Evolutionary conservation across 2,329 filamentous ascomycete genomes (phyloP).

Genomic region (Xylaria sp.): DNA sequence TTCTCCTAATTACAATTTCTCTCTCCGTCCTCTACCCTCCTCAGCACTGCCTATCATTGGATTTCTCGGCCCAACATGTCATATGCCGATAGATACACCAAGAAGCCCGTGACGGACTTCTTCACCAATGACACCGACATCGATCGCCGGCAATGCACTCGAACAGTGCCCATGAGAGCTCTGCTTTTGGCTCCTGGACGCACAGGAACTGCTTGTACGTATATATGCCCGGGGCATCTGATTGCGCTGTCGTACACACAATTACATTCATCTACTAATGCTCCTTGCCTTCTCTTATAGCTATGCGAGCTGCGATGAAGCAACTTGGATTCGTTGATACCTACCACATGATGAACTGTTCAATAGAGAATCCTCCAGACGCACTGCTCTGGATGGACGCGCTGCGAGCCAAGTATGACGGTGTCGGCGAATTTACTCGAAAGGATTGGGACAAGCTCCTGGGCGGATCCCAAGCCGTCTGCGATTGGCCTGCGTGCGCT

Average conservation of each 20-base stretch:
- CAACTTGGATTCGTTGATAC: slow-evolving; percentile 74
- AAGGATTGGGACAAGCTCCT: slow-evolving; percentile 77
- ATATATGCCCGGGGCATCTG: not conserved
- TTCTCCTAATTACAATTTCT: not conserved
- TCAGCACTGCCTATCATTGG: not conserved
- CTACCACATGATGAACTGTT: slow-evolving; percentile 79
- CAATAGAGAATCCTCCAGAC: slow-evolving; percentile 74
- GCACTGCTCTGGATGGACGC: slow-evolving; percentile 77
- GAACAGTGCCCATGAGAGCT: slow-evolving; percentile 77
- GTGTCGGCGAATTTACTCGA: slow-evolving; percentile 70
- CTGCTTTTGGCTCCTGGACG: slow-evolving; percentile 75
- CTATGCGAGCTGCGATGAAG: slow-evolving; percentile 73
- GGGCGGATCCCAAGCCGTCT: slow-evolving; percentile 73
- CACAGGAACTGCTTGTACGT: slow-evolving; percentile 76
- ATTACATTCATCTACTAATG: slow-evolving; percentile 17
- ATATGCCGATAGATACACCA: slow-evolving; percentile 49
- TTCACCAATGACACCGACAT: slow-evolving; percentile 76
- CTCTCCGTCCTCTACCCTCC: not conserved
- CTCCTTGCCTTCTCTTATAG: slow-evolving; percentile 49
- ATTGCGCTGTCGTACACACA: not conserved
- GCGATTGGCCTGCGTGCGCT: slow-evolving; percentile 74
- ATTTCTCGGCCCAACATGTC: slow-evolving; percentile 39
- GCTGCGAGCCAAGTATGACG: slow-evolving; percentile 67
- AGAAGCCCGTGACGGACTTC: slow-evolving; percentile 65
- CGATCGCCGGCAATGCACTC: slow-evolving; percentile 71